Conservation (phyloP, 768 basidiomycete genomes). For the Erythrobasidium yunnanense region DNA sequence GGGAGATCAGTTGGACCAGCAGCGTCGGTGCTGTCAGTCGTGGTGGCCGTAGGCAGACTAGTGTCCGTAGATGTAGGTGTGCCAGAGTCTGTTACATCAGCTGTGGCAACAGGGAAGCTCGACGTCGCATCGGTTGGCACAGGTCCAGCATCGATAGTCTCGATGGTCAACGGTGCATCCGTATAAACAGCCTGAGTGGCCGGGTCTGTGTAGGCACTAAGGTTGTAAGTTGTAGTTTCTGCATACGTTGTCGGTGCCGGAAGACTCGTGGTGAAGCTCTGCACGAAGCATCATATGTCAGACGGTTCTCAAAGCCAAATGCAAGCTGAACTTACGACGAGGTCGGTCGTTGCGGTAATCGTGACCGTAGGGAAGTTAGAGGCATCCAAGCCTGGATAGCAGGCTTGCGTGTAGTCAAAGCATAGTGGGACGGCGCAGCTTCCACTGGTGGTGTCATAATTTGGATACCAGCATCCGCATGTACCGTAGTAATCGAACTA, state of each 20-base stretch:
- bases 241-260: not conserved
- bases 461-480: not conserved
- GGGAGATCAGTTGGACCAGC: not conserved
- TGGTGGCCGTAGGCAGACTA: not conserved
- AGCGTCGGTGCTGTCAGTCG: not conserved
- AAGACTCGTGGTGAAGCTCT: not conserved
- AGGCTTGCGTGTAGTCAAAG: not conserved
- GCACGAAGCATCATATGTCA: not conserved
- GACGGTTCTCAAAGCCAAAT: no score
- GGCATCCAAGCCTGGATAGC: constrained; percentile 1
- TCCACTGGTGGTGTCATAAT: not conserved
- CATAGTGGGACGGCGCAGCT: not conserved
- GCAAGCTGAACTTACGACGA: no score
- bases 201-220: not conserved
- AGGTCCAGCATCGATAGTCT: no score
- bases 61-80: not conserved
- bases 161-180: not conserved
- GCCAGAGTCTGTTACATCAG: not conserved
- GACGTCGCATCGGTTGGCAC: no score
- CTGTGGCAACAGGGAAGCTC: no score
- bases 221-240: not conserved
- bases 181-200: not conserved
- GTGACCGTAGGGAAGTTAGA: no score
- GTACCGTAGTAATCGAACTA: not conserved
- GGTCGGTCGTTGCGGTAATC: no score